phyloP scores from a whole-genome alignment of 176 grass and related monocot genomes.

The Otatea glauca region DNA sequence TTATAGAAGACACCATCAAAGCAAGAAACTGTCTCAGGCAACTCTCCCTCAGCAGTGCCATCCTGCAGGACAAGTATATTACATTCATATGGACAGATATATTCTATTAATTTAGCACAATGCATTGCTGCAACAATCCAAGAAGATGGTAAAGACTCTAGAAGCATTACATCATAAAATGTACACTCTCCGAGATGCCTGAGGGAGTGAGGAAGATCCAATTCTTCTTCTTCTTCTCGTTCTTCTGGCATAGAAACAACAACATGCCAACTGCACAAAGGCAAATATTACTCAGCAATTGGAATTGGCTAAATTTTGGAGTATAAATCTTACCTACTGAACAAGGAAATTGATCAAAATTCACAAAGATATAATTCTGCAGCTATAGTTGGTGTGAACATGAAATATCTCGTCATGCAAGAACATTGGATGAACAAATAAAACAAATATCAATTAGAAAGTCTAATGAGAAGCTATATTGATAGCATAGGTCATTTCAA shows the following conservation, averaged over 20 bases:
- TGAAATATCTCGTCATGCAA: not conserved
- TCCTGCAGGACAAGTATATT: slow-evolving; percentile 57
- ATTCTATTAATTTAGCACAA: slow-evolving; percentile 7
- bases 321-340: slow-evolving; percentile 17
- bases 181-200: slow-evolving; percentile 71
- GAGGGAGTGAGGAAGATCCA: slow-evolving; percentile 78
- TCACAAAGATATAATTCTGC: not conserved
- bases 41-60: slow-evolving; percentile 63
- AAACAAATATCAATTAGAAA: slow-evolving; percentile 10
- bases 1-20: slow-evolving; percentile 97
- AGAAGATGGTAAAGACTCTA: slow-evolving; percentile 9
- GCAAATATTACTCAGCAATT: slow-evolving; percentile 27
- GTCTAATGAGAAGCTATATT: not conserved
- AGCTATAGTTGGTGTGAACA: not conserved
- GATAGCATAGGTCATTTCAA: not conserved
- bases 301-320: slow-evolving; percentile 6
- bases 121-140: not conserved
- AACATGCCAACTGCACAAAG: slow-evolving; percentile 79
- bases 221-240: slow-evolving; percentile 57
- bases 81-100: slow-evolving; percentile 7
- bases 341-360: not conserved
- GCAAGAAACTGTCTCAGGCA: slow-evolving; percentile 74
- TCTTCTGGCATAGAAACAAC: slow-evolving; percentile 67
- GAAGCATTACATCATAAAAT: slow-evolving; percentile 69
- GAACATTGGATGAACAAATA: not conserved